Evolutionary conservation across 306 rosid species (phyloP).

Genomic region (Neltuma alba): DNA sequence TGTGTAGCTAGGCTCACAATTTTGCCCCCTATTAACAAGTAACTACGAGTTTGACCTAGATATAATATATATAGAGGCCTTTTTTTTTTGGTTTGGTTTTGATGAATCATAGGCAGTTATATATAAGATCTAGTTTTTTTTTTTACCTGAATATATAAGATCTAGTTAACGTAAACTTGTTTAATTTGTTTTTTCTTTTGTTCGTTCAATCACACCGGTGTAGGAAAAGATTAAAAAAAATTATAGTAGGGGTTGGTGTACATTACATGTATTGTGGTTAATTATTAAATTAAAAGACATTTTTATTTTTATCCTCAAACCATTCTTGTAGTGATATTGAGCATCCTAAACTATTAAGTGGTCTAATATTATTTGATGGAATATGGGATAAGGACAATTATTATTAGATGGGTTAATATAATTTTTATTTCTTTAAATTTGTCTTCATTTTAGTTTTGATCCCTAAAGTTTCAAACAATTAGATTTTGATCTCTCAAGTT

Average conservation of each 20-base stretch:
- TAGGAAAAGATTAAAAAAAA: neutral
- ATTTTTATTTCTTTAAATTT: too few relatives aligned
- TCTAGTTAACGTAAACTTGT: neutral
- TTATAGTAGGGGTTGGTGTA: neutral
- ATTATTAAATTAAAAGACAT: too few relatives aligned
- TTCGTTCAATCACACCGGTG: neutral
- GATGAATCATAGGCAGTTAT: neutral
- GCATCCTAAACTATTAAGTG: too few relatives aligned
- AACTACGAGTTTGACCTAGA: neutral
- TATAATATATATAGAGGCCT: neutral
- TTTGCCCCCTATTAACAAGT: conserved; percentile 31
- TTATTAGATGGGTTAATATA: too few relatives aligned
- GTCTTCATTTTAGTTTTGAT: too few relatives aligned
- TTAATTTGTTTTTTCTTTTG: neutral
- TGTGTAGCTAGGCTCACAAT: conserved; percentile 35
- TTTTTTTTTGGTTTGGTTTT: neutral
- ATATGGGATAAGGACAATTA: too few relatives aligned
- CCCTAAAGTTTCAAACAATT: too few relatives aligned
- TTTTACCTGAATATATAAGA: too few relatives aligned
- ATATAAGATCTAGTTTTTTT: neutral
- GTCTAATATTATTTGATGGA: too few relatives aligned
- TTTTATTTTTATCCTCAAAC: too few relatives aligned
- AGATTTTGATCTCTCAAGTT: too few relatives aligned
- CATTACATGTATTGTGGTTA: neutral
- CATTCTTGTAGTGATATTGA: too few relatives aligned